Conservation (phyloP, 345 rosid species). For the Eucalyptus paniculata region DNA sequence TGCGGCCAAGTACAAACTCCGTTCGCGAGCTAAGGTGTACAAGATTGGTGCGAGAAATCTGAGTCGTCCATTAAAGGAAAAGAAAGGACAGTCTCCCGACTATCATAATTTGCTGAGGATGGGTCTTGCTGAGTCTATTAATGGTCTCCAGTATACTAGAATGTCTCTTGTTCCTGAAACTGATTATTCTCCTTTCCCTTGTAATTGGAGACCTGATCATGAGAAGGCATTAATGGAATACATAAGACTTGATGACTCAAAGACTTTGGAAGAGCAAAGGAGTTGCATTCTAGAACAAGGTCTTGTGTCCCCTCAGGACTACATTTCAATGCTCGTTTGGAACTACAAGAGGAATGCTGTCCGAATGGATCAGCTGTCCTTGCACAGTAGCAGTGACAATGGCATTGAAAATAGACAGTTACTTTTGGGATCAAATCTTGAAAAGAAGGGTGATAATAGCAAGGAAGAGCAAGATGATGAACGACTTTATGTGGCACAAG, state of each 20-base stretch:
- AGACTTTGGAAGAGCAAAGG: slow-evolving; percentile 67
- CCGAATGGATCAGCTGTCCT: slow-evolving; percentile 52
- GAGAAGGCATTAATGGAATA: slow-evolving; percentile 77
- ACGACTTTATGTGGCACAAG: slow-evolving; percentile 26
- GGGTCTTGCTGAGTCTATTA: slow-evolving; percentile 88
- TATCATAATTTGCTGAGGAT: slow-evolving; percentile 76
- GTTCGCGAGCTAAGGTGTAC: slow-evolving; percentile 91
- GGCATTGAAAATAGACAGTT: slow-evolving; percentile 15
- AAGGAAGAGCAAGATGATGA: slow-evolving; percentile 28
- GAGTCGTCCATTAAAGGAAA: slow-evolving; percentile 79
- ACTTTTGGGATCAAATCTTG: slow-evolving; percentile 20
- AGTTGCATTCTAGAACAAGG: slow-evolving; percentile 58
- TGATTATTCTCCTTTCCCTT: slow-evolving; percentile 79
- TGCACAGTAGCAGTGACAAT: slow-evolving; percentile 6
- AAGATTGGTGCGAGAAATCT: slow-evolving; percentile 55
- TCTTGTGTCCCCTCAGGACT: slow-evolving; percentile 87
- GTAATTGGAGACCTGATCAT: slow-evolving; percentile 85
- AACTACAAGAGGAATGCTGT: slow-evolving; percentile 83
- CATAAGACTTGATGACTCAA: slow-evolving; percentile 64
- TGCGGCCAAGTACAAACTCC: slow-evolving; percentile 90
- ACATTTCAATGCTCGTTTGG: slow-evolving; percentile 92
- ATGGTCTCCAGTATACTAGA: slow-evolving; percentile 86
- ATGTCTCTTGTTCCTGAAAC: slow-evolving; percentile 94
- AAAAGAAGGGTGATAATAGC: slow-evolving; percentile 3
- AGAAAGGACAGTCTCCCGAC: slow-evolving; percentile 84